These are phyloP conservation scores for Podaxis sp. DNA, from an alignment of 768 basidiomycete species.

Conservation along the genomic window DNA sequence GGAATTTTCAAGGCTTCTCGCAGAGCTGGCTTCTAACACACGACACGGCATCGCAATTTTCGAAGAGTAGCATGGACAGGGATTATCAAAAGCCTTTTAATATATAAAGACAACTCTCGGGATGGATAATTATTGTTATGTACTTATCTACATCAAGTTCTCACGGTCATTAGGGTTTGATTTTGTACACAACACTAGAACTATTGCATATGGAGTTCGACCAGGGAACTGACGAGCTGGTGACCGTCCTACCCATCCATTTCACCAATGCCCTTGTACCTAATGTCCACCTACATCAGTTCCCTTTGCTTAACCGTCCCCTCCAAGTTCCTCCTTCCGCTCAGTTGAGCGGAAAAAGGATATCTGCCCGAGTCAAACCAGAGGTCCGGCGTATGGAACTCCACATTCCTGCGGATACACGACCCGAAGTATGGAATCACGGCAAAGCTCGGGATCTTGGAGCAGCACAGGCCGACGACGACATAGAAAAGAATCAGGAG, in stretches of 20 bases:
- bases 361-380: constrained; percentile 69
- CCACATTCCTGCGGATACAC: constrained; percentile 77
- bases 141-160: constrained; percentile 1
- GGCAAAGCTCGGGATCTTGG: constrained; percentile 68
- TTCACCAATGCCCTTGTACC: constrained; percentile 58
- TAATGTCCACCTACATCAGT: constrained; percentile 76
- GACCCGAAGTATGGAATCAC: constrained; percentile 77
- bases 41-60: constrained; percentile 14
- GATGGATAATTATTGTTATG: neutral
- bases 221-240: constrained; percentile 51
- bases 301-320: constrained; percentile 69
- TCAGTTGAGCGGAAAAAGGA: constrained; percentile 64
- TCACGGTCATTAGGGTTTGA: neutral
- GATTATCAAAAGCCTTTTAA: neutral
- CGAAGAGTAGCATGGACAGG: constrained; percentile 1
- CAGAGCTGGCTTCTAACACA: constrained; percentile 22
- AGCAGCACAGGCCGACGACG: constrained; percentile 63
- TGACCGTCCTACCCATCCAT: constrained; percentile 68
- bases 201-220: constrained; percentile 20
- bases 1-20: constrained; percentile 20
- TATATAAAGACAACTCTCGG: neutral
- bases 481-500: constrained; percentile 74
- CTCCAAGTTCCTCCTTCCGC: constrained; percentile 78
- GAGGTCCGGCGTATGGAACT: constrained; percentile 62
- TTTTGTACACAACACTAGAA: neutral